Evolutionary conservation across 2,329 filamentous ascomycete species (phyloP).

Genomic region (Magnaporthales sp.): DNA sequence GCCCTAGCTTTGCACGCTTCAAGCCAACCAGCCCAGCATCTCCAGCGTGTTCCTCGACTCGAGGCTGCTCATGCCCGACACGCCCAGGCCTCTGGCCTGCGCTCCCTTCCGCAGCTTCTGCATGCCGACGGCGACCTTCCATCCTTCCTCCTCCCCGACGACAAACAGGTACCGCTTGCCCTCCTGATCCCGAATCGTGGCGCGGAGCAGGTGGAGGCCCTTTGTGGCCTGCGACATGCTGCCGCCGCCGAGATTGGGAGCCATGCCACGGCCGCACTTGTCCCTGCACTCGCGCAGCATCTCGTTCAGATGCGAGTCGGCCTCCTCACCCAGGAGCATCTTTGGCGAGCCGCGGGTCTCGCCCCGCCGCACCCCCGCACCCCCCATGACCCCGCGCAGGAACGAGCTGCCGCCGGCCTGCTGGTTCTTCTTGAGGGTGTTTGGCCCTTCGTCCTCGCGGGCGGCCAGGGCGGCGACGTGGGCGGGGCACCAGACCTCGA

Average conservation of each 20-base stretch:
- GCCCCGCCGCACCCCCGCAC: slow-evolving; percentile 32
- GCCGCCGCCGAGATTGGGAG: slow-evolving; percentile 13
- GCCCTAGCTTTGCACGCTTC: neutral
- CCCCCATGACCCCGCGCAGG: slow-evolving; percentile 37
- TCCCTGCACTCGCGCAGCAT: slow-evolving; percentile 57
- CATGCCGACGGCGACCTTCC: slow-evolving; percentile 57
- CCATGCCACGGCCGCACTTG: slow-evolving; percentile 47
- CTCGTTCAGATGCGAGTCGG: slow-evolving; percentile 54
- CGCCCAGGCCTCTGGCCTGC: slow-evolving; percentile 49
- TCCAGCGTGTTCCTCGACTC: slow-evolving; percentile 50
- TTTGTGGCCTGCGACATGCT: slow-evolving; percentile 29
- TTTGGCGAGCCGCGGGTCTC: slow-evolving; percentile 39
- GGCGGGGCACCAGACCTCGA: slow-evolving; percentile 78
- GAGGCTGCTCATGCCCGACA: slow-evolving; percentile 43
- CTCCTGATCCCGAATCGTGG: slow-evolving; percentile 56
- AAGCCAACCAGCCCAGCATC: slow-evolving; percentile 44
- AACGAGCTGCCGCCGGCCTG: slow-evolving; percentile 28
- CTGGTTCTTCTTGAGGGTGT: neutral
- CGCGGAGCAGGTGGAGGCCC: slow-evolving; percentile 53
- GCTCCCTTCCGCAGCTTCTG: slow-evolving; percentile 52
- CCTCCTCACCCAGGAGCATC: slow-evolving; percentile 53
- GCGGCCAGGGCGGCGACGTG: slow-evolving; percentile 40
- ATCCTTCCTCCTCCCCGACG: slow-evolving; percentile 54
- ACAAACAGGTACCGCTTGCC: slow-evolving; percentile 59
- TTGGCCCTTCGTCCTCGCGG: neutral